phyloP scores from a whole-genome alignment of 192 early-diverging fungal species.

The Dissophora globulifera region DNA sequence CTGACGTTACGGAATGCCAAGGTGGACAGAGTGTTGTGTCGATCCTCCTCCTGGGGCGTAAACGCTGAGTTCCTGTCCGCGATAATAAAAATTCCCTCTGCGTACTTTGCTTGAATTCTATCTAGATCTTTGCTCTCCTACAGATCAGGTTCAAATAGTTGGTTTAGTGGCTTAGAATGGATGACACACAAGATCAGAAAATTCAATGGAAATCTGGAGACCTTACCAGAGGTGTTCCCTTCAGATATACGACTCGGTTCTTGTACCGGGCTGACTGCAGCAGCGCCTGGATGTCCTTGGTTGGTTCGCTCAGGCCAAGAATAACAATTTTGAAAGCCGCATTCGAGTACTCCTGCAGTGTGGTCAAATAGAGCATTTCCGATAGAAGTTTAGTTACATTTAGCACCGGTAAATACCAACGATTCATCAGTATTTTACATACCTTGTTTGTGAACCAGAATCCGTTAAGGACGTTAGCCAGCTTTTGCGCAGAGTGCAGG shows the following conservation, averaged over 20 bases:
- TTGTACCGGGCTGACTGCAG: slow-evolving; percentile 49
- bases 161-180: too few species aligned
- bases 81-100: slow-evolving; percentile 52
- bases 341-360: slow-evolving; percentile 43
- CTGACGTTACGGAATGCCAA: slow-evolving; percentile 49
- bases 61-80: slow-evolving; percentile 38
- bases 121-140: slow-evolving; percentile 53
- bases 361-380: too few species aligned
- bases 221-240: slow-evolving; percentile 47
- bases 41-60: slow-evolving; percentile 45
- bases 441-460: slow-evolving; percentile 56
- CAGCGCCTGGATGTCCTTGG: slow-evolving; percentile 45
- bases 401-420: too few species aligned
- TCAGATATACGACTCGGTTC: slow-evolving; percentile 47
- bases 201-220: too few species aligned
- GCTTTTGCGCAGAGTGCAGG: slow-evolving; percentile 54
- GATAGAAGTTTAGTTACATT: too few species aligned
- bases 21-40: slow-evolving; percentile 47
- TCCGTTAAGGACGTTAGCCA: slow-evolving; percentile 50
- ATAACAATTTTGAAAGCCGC: slow-evolving; percentile 50
- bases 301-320: slow-evolving; percentile 42
- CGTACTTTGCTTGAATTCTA: slow-evolving; percentile 43
- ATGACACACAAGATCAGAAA: too few species aligned
- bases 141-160: too few species aligned
- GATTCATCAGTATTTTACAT: too few species aligned